Evolutionary conservation across 2,329 filamentous ascomycete species (phyloP).

Genomic region (Zasmidium cellare): DNA sequence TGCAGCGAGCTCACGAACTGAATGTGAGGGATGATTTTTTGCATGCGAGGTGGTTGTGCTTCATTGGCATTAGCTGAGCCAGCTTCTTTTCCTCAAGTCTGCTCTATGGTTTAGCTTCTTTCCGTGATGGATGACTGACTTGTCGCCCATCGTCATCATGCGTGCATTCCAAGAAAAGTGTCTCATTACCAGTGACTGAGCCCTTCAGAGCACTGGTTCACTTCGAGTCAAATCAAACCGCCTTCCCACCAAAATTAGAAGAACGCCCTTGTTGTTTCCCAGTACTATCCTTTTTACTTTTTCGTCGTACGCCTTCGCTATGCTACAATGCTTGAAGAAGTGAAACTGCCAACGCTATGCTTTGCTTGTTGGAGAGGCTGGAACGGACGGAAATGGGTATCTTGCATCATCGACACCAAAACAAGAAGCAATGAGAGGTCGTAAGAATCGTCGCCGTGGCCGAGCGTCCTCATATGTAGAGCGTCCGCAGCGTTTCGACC

Average conservation of each 20-base stretch:
- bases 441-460: constrained; percentile 1
- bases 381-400: constrained; percentile 17
- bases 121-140: not conserved
- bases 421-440: constrained; percentile 2
- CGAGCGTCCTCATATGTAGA: constrained; percentile 35
- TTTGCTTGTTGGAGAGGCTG: constrained; percentile 11
- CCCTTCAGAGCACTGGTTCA: constrained; percentile 26
- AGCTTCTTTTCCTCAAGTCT: not conserved
- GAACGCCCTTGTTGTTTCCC: constrained; percentile 3
- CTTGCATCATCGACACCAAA: constrained; percentile 8
- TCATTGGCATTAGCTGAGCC: not conserved
- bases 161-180: constrained; percentile 7
- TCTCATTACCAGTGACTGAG: constrained; percentile 23
- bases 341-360: constrained; percentile 16
- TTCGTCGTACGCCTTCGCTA: constrained; percentile 17
- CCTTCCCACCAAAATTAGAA: constrained; percentile 6
- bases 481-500: constrained; percentile 38
- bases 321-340: constrained; percentile 13
- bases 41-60: not conserved
- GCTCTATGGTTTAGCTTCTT: constrained; percentile 6
- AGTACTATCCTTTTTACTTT: constrained; percentile 6
- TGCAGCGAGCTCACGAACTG: constrained; percentile 11
- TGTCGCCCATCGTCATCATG: constrained; percentile 1
- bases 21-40: not conserved
- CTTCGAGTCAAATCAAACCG: constrained; percentile 6